A percentile compares a stretch with the other conserved stretches of the same genome.
Evolutionary conservation across 192 early-diverging fungal species (phyloP).

Genomic region (Umbelopsis ramanniana): DNA sequence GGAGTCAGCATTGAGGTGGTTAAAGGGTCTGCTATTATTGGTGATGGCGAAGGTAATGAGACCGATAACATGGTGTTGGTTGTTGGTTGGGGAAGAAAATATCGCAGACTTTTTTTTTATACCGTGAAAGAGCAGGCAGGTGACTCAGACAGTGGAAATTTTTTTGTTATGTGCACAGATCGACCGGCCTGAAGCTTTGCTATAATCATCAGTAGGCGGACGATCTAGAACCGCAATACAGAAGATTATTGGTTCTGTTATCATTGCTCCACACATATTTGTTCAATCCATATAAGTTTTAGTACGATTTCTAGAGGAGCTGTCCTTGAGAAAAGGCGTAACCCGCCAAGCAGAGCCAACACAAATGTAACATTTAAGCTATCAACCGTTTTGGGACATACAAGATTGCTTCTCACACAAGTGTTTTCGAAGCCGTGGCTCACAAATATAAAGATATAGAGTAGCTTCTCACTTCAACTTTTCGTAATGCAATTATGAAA

Average conservation of each 20-base stretch:
- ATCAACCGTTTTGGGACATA: no score
- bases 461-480: no score
- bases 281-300: not conserved
- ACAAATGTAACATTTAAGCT: no score
- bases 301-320: no score
- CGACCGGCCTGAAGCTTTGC: not conserved
- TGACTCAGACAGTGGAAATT: not conserved
- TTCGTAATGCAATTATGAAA: no score
- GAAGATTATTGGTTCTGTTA: not conserved
- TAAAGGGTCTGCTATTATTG: not conserved
- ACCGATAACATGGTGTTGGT: not conserved
- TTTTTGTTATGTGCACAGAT: not conserved
- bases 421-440: no score
- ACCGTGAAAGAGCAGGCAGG: not conserved
- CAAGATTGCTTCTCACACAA: no score
- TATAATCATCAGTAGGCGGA: no score
- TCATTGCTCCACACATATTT: not conserved
- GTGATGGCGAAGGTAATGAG: conserved; percentile 13
- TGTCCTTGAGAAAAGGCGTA: no score
- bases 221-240: not conserved
- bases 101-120: no score
- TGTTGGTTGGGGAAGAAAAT: not conserved
- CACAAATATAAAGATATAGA: no score
- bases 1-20: not conserved
- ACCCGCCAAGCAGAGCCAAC: no score